Percentiles rank a stretch among this genome's conserved stretches.
phyloP scores from a whole-genome alignment of 371 early-diverging fungal species.

The Mortierella polycephala region DNA sequence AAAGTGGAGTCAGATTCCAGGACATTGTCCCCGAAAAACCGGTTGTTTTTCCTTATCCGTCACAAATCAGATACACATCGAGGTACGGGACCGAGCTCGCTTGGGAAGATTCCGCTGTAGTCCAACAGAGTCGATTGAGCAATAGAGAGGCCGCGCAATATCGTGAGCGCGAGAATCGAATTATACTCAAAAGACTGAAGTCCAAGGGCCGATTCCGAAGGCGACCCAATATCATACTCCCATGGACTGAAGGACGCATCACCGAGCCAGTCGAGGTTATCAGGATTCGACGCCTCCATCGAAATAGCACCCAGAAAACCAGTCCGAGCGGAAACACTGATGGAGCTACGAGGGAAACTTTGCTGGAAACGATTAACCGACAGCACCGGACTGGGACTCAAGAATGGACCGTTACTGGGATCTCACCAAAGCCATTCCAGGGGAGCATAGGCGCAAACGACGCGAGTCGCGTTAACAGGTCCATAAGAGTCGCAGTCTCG shows the following conservation, averaged over 20 bases:
- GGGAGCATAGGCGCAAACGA: not conserved
- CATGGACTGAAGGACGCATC: conserved; percentile 9
- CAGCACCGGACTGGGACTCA: conserved; percentile 5
- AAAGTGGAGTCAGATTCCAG: conserved; percentile 4
- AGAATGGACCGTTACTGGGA: conserved; percentile 7
- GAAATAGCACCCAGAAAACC: not conserved
- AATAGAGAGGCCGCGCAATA: conserved; percentile 5
- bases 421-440: not conserved
- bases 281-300: conserved; percentile 21
- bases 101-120: not conserved
- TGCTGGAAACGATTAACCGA: conserved; percentile 16
- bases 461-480: no score
- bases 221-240: conserved; percentile 16
- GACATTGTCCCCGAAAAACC: conserved; percentile 12
- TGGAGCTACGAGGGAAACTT: not conserved
- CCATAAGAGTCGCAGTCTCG: not conserved
- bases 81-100: not conserved
- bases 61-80: conserved; percentile 13
- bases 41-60: conserved; percentile 8
- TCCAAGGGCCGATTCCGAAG: conserved; percentile 18
- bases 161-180: conserved; percentile 17
- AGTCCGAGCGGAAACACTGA: not conserved
- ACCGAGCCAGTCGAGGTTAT: conserved; percentile 25
- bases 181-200: conserved; percentile 10
- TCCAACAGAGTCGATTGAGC: not conserved